Conservation (phyloP, 1,284 basidiomycete species). For the Cryptococcus floricola region DNA sequence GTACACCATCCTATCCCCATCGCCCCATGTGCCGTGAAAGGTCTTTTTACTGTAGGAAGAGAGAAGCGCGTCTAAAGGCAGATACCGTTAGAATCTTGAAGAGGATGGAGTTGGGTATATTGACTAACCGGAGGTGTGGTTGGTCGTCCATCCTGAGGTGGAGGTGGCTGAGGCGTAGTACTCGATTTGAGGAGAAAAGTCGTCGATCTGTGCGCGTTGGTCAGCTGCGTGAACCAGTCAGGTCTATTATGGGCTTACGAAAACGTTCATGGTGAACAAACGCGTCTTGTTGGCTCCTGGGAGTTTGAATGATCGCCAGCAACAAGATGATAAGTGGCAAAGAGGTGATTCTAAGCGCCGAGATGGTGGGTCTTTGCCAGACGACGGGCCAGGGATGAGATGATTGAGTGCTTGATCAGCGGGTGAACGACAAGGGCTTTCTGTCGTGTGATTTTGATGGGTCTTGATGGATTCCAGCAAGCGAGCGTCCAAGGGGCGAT, state of each 20-base stretch:
- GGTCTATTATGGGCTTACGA: neutral
- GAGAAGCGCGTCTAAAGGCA: neutral
- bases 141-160: conserved; percentile 3
- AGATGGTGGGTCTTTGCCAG: too few relatives aligned
- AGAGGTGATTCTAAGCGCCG: too few relatives aligned
- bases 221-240: neutral
- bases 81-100: neutral
- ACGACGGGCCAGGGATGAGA: too few relatives aligned
- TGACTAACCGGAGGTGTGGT: conserved; percentile 1
- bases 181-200: conserved; percentile 15
- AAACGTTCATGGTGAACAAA: neutral
- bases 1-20: neutral
- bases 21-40: neutral
- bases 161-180: conserved; percentile 3
- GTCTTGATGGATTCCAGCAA: too few relatives aligned
- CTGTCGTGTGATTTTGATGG: too few relatives aligned
- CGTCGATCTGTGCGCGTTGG: conserved; percentile 10
- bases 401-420: too few relatives aligned
- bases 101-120: neutral
- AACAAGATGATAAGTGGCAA: too few relatives aligned
- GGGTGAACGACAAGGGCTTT: too few relatives aligned
- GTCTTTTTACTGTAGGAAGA: neutral
- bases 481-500: too few relatives aligned
- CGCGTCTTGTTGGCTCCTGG: neutral
- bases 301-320: too few relatives aligned